phyloP scores from a whole-genome alignment of 2,329 filamentous ascomycete species.

The Podosphaera xanthii region DNA sequence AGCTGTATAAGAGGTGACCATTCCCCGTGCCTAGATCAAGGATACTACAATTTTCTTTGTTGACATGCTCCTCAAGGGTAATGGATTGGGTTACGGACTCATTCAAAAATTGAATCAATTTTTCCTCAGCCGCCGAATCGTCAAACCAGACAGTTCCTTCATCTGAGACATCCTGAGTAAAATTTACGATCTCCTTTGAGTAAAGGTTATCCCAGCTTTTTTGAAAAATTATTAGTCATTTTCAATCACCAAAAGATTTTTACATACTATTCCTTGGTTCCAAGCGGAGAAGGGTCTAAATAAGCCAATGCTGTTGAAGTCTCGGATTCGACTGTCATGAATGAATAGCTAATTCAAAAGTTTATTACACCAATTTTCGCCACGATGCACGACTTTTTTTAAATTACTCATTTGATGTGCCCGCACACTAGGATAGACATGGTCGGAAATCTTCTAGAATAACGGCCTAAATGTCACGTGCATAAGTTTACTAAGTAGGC shows the following conservation, averaged over 20 bases:
- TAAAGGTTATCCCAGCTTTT: slow-evolving; percentile 57
- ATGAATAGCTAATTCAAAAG: neutral
- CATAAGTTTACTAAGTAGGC: neutral
- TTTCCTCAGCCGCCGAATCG: slow-evolving; percentile 69
- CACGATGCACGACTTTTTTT: neutral
- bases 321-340: neutral
- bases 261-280: slow-evolving; percentile 74
- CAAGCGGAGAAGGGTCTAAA: slow-evolving; percentile 53
- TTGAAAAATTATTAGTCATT: neutral
- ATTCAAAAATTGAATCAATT: slow-evolving; percentile 41
- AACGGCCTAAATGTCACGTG: neutral
- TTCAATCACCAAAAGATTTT: neutral
- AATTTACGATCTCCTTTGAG: slow-evolving; percentile 45
- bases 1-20: slow-evolving; percentile 68
- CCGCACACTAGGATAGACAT: too few species aligned
- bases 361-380: neutral
- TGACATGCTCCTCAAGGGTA: slow-evolving; percentile 5
- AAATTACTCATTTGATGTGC: too few species aligned
- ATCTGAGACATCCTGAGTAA: slow-evolving; percentile 48
- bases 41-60: slow-evolving; percentile 27
- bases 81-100: slow-evolving; percentile 6
- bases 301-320: slow-evolving; percentile 27
- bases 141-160: slow-evolving; percentile 92
- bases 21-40: slow-evolving; percentile 89
- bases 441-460: neutral